A percentile compares a stretch with the other conserved stretches of the same genome.
These are phyloP conservation scores for Xylariaceae sp. DNA, from an alignment of 2,329 filamentous ascomycete genomes.

Conservation along the genomic window DNA sequence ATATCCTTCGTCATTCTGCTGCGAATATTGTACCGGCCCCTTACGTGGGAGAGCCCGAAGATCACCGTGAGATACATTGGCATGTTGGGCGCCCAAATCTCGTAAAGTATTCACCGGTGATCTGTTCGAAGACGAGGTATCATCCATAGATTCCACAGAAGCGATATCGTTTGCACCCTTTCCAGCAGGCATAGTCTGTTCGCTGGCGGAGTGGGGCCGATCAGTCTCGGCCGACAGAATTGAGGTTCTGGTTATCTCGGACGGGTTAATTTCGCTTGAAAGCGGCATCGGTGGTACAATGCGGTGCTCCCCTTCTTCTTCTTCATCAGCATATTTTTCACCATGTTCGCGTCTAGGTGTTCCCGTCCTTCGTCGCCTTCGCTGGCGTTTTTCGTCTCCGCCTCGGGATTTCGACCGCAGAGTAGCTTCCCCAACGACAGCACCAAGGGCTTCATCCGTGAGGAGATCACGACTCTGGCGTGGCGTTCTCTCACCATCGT, in stretches of 20 bases:
- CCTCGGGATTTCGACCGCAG: constrained; percentile 39
- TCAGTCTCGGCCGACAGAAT: constrained; percentile 80
- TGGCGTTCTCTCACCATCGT: constrained; percentile 44
- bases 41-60: constrained; percentile 51
- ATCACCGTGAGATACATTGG: constrained; percentile 58
- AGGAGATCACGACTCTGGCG: constrained; percentile 40
- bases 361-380: constrained; percentile 51
- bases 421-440: constrained; percentile 37
- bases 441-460: constrained; percentile 41
- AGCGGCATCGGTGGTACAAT: constrained; percentile 78
- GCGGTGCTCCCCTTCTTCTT: constrained; percentile 51
- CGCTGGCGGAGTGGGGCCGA: constrained; percentile 63
- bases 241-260: constrained; percentile 82
- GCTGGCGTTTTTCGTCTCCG: constrained; percentile 47
- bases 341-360: constrained; percentile 44
- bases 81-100: constrained; percentile 64
- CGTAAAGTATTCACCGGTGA: constrained; percentile 51
- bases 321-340: constrained; percentile 47
- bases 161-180: constrained; percentile 59
- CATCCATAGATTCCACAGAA: constrained; percentile 54
- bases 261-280: constrained; percentile 78
- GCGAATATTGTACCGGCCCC: constrained; percentile 38
- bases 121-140: constrained; percentile 57
- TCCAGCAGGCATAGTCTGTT: constrained; percentile 56
- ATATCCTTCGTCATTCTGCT: constrained; percentile 46